These are phyloP conservation scores for Pisolithus albus DNA, from an alignment of 768 basidiomycete genomes.

Conservation along the genomic window DNA sequence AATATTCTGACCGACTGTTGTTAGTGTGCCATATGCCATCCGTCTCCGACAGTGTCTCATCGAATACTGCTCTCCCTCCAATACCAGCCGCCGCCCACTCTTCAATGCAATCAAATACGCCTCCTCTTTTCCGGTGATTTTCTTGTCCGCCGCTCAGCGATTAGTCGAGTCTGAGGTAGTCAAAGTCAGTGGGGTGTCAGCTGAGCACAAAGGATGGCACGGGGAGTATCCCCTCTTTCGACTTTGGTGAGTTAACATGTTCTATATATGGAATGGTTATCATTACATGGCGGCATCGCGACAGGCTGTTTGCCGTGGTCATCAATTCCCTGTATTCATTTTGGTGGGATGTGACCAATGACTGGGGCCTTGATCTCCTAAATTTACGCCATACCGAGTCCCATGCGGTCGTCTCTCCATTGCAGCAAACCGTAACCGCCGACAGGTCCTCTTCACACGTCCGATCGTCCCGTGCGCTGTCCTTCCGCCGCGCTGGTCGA, in stretches of 20 bases:
- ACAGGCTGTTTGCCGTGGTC: slow-evolving; percentile 80
- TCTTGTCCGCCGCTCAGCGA: slow-evolving; percentile 86
- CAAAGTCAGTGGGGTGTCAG: slow-evolving; percentile 39
- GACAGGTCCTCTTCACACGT: slow-evolving; percentile 7
- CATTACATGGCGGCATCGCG: slow-evolving; percentile 3
- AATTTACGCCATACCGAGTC: slow-evolving; percentile 27
- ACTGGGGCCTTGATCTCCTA: slow-evolving; percentile 89
- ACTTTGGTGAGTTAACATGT: slow-evolving; percentile 56
- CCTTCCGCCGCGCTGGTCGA: slow-evolving; percentile 9
- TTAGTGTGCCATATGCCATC: slow-evolving; percentile 77
- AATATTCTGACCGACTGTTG: slow-evolving; percentile 3
- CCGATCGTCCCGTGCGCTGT: slow-evolving; percentile 17
- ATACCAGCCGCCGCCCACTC: slow-evolving; percentile 65
- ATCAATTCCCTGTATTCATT: slow-evolving; percentile 93
- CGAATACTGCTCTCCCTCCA: slow-evolving; percentile 64
- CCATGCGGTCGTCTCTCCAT: slow-evolving; percentile 38
- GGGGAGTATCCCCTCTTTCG: slow-evolving; percentile 75
- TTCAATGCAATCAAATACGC: slow-evolving; percentile 96
- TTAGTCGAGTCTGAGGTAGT: slow-evolving; percentile 56
- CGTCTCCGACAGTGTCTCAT: slow-evolving; percentile 92
- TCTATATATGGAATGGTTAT: background rate
- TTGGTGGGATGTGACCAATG: slow-evolving; percentile 99
- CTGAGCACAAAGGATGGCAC: slow-evolving; percentile 50
- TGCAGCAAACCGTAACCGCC: slow-evolving; percentile 30
- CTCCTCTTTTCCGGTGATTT: slow-evolving; percentile 93